Evolutionary conservation across 768 basidiomycete species (phyloP).

Genomic region (Udeniomyces megalosporus): DNA sequence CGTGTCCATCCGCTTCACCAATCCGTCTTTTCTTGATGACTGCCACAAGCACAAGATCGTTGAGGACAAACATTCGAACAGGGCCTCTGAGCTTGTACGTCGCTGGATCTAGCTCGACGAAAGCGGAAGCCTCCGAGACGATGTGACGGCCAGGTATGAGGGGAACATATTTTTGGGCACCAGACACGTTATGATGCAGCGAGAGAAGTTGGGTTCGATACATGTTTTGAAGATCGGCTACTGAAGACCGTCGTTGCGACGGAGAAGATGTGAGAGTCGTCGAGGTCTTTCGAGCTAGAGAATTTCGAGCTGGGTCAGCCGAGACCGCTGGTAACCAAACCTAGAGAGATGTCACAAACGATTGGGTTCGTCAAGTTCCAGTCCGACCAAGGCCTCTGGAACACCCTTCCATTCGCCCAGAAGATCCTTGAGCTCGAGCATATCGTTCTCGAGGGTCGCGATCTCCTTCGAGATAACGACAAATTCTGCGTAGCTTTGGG

Average conservation of each 20-base stretch:
- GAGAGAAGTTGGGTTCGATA: conserved; percentile 91
- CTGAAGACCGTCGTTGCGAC: conserved; percentile 37
- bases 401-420: conserved; percentile 91
- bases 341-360: not conserved
- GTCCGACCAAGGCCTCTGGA: conserved; percentile 47
- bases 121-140: conserved; percentile 64
- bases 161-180: conserved; percentile 86
- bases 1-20: not conserved
- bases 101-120: conserved; percentile 73
- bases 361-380: conserved; percentile 67
- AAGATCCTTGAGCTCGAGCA: conserved; percentile 88
- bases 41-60: conserved; percentile 80
- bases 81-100: conserved; percentile 82
- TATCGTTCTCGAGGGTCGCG: conserved; percentile 84
- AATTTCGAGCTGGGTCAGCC: not conserved
- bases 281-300: conserved; percentile 19
- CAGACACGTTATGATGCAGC: conserved; percentile 77
- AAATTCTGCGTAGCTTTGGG: conserved; percentile 78
- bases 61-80: conserved; percentile 76
- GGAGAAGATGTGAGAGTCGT: conserved; percentile 48
- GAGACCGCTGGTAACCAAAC: too few species aligned
- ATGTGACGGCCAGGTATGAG: conserved; percentile 82
- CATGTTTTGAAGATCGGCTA: conserved; percentile 85
- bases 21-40: conserved; percentile 41
- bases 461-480: conserved; percentile 95